phyloP scores from a whole-genome alignment of 1,284 basidiomycete species.

The Coniferiporia weirii region DNA sequence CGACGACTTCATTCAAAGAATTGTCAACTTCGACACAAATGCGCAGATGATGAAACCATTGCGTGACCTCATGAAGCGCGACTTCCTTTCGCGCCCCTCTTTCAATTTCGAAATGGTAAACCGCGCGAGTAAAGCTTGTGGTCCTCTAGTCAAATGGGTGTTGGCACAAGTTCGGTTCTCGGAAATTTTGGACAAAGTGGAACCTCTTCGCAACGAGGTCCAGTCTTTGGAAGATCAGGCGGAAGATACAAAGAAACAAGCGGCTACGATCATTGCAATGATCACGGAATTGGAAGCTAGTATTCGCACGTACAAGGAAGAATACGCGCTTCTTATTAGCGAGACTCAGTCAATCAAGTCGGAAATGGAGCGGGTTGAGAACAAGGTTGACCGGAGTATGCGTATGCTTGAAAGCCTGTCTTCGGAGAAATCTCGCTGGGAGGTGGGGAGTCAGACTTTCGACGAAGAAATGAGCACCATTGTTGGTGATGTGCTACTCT shows the following conservation, averaged over 20 bases:
- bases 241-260: conserved; percentile 90
- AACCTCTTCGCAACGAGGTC: conserved; percentile 94
- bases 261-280: conserved; percentile 84
- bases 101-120: conserved; percentile 97
- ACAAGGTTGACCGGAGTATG: conserved; percentile 96
- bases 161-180: conserved; percentile 97
- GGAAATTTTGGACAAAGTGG: conserved; percentile 96
- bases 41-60: conserved; percentile 86
- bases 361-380: conserved; percentile 97
- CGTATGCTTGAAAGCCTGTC: conserved; percentile 92
- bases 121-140: conserved; percentile 94
- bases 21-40: conserved; percentile 96
- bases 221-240: conserved; percentile 90
- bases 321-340: conserved; percentile 95
- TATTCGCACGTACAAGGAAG: conserved; percentile 93
- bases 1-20: conserved; percentile 96
- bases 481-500: conserved; percentile 93
- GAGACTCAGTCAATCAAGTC: conserved; percentile 96
- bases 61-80: conserved; percentile 90
- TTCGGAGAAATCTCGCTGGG: conserved; percentile 94
- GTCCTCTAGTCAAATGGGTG: conserved; percentile 97
- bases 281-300: conserved; percentile 91
- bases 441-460: conserved; percentile 91
- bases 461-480: conserved; percentile 99
- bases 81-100: conserved; percentile 86